These are phyloP conservation scores for Malus orientalis DNA, from an alignment of 306 rosid species.

Conservation along the genomic window DNA sequence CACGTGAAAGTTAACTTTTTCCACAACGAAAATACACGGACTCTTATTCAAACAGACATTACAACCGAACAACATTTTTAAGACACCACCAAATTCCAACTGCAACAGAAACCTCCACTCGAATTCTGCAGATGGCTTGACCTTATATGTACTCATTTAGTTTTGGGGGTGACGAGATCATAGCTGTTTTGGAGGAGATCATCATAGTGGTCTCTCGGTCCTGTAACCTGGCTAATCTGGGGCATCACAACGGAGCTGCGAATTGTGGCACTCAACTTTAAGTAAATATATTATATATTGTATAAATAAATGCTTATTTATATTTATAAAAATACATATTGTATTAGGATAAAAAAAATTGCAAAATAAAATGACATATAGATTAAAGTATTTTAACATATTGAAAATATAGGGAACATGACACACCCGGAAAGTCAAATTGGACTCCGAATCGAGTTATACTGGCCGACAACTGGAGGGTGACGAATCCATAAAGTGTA, in stretches of 20 bases:
- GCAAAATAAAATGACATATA: no score
- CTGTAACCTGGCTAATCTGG: slow-evolving; percentile 73
- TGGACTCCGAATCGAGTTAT: no score
- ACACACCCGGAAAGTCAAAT: no score
- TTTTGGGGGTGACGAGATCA: background rate
- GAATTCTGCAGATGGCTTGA: background rate
- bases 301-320: no score
- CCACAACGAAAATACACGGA: slow-evolving; percentile 9
- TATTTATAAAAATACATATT: no score
- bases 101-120: background rate
- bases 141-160: slow-evolving; percentile 37
- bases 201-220: slow-evolving; percentile 87
- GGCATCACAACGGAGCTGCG: slow-evolving; percentile 82
- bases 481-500: no score
- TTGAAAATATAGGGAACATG: no score
- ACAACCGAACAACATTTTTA: background rate
- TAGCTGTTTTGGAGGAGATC: slow-evolving; percentile 49
- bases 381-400: no score
- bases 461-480: no score
- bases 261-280: slow-evolving; percentile 60
- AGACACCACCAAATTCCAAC: background rate
- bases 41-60: slow-evolving; percentile 12
- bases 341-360: no score
- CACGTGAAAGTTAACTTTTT: background rate
- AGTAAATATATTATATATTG: no score